These are phyloP conservation scores for Tetrahymena elliotti DNA, from an alignment of 73 alveolate species.

Conservation along the genomic window DNA sequence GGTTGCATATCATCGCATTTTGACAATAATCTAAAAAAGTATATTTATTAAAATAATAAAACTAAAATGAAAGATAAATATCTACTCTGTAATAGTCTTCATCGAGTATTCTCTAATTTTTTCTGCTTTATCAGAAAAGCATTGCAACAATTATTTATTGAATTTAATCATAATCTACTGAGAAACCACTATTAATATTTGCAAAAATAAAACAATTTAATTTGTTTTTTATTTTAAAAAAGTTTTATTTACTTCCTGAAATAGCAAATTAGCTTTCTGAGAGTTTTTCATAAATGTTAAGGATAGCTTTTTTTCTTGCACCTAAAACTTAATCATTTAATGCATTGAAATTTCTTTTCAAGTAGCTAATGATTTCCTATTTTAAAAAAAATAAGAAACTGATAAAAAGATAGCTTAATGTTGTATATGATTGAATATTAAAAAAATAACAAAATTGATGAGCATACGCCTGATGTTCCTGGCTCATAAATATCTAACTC, in stretches of 20 bases:
- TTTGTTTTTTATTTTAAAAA: neutral
- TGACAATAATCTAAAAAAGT: neutral
- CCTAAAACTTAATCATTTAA: neutral
- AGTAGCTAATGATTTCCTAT: neutral
- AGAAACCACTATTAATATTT: conserved; percentile 7
- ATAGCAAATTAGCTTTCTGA: neutral
- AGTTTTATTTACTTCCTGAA: neutral
- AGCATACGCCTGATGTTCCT: neutral
- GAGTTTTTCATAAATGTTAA: neutral
- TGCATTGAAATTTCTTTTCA: neutral
- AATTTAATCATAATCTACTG: conserved; percentile 10
- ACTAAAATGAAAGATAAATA: too few relatives aligned
- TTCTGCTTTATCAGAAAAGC: conserved; percentile 20
- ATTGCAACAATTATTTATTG: conserved; percentile 5
- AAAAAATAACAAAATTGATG: neutral
- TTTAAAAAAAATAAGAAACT: neutral
- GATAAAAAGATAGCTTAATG: neutral
- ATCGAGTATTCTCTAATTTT: conserved; percentile 29
- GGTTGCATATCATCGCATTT: conserved; percentile 31
- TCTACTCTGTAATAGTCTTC: conserved; percentile 18
- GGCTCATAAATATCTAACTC: neutral
- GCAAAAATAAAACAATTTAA: neutral
- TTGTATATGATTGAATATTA: neutral
- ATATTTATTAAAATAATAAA: neutral
- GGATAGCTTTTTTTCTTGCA: neutral